These are phyloP conservation scores for Gynochthodes officinalis DNA, from an alignment of 257 asterid genomes.

Conservation along the genomic window DNA sequence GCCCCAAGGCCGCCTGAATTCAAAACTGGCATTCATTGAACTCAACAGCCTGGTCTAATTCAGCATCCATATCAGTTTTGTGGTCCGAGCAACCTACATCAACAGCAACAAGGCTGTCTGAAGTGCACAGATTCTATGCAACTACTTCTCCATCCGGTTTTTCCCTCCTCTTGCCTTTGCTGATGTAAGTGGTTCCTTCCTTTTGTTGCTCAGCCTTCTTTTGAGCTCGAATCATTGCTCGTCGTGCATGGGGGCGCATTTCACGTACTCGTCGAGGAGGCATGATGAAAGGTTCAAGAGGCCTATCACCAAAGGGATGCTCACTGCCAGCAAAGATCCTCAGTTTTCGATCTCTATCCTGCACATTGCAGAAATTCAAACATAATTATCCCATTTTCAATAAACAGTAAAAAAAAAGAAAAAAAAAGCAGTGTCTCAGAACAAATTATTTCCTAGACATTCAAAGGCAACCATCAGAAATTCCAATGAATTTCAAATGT, in stretches of 20 bases:
- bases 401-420: no score
- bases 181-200: slow-evolving; percentile 40
- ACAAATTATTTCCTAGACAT: neutral
- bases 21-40: no score
- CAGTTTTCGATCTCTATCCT: slow-evolving; percentile 89
- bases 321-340: slow-evolving; percentile 80
- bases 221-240: slow-evolving; percentile 91
- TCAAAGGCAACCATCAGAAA: neutral
- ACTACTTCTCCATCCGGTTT: slow-evolving; percentile 32
- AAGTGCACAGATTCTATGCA: slow-evolving; percentile 33
- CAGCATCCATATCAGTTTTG: neutral
- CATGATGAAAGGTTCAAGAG: slow-evolving; percentile 67
- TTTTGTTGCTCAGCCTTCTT: slow-evolving; percentile 82
- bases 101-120: neutral
- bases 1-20: no score
- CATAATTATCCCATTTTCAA: no score
- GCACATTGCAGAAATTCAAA: slow-evolving; percentile 8
- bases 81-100: no score
- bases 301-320: slow-evolving; percentile 86
- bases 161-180: slow-evolving; percentile 63
- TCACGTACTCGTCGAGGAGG: slow-evolving; percentile 90
- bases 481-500: neutral
- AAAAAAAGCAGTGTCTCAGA: neutral
- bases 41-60: no score
- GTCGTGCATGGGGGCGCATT: slow-evolving; percentile 81